These are phyloP conservation scores for Saturnispora quitensis DNA, from an alignment of 805 yeast species.

Conservation along the genomic window DNA sequence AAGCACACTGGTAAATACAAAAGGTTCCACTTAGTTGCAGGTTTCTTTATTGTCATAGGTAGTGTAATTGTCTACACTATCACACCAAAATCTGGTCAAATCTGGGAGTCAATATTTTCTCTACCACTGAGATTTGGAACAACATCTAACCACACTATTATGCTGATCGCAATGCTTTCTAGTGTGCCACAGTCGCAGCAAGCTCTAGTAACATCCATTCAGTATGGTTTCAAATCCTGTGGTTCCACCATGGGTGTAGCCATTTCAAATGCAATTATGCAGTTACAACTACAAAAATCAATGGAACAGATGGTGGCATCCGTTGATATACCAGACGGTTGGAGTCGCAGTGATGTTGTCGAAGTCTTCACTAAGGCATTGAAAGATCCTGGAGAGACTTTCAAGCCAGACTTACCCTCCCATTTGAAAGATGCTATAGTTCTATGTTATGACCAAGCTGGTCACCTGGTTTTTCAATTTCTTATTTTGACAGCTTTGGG, in stretches of 20 bases:
- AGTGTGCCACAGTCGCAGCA: constrained; percentile 59
- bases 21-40: constrained; percentile 33
- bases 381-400: background rate
- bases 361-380: background rate
- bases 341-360: background rate
- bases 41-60: constrained; percentile 40
- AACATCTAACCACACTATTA: constrained; percentile 57
- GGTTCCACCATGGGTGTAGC: constrained; percentile 46
- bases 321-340: background rate
- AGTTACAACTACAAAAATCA: constrained; percentile 15
- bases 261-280: constrained; percentile 37
- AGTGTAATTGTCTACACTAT: constrained; percentile 25
- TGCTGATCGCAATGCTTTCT: constrained; percentile 63
- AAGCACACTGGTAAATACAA: constrained; percentile 56
- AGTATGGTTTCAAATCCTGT: constrained; percentile 54
- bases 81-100: constrained; percentile 9
- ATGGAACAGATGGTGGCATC: background rate
- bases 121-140: constrained; percentile 55
- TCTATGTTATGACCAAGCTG: constrained; percentile 39
- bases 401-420: background rate
- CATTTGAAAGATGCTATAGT: constrained; percentile 5
- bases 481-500: constrained; percentile 10
- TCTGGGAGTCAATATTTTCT: constrained; percentile 35
- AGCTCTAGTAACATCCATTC: constrained; percentile 81
- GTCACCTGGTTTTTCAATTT: constrained; percentile 43